Conservation (phyloP, 495 filamentous ascomycete species). For the Trichoderma erinaceum region DNA sequence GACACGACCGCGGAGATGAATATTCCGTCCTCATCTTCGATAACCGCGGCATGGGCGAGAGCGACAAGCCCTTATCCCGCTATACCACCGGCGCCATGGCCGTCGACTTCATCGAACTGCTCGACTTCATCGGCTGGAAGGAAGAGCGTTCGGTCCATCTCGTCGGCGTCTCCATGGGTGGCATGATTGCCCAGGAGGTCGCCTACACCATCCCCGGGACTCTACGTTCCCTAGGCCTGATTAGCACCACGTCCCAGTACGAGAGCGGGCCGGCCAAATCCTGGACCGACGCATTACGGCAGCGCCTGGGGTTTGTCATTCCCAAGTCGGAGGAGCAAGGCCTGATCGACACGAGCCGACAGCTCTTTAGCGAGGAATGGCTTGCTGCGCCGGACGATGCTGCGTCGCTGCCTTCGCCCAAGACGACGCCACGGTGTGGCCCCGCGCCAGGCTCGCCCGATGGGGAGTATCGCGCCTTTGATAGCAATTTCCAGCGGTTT, state of each 20-base stretch:
- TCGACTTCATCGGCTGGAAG: conserved; percentile 65
- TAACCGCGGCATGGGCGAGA: conserved; percentile 72
- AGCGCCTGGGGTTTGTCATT: conserved; percentile 61
- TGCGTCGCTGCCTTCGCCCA: conserved; percentile 34
- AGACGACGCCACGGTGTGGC: conserved; percentile 23
- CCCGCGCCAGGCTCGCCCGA: conserved; percentile 22
- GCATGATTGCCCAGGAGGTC: conserved; percentile 86
- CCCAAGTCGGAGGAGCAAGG: conserved; percentile 59
- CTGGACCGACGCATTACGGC: conserved; percentile 53
- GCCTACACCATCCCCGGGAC: conserved; percentile 55
- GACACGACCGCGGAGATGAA: conserved; percentile 56
- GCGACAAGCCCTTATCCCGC: conserved; percentile 63
- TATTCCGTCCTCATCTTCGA: conserved; percentile 72
- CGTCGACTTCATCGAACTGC: conserved; percentile 60
- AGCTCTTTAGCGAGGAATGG: conserved; percentile 56
- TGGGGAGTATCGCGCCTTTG: conserved; percentile 47
- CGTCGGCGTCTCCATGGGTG: conserved; percentile 69
- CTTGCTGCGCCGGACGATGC: conserved; percentile 54
- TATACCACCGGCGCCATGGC: conserved; percentile 76
- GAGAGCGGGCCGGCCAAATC: conserved; percentile 42
- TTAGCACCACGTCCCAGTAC: conserved; percentile 66
- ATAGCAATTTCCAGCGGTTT: conserved; percentile 71
- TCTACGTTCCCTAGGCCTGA: conserved; percentile 58
- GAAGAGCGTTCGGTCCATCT: conserved; percentile 55
- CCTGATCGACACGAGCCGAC: conserved; percentile 42